A percentile compares a stretch with the other conserved stretches of the same genome.
Conservation (phyloP, 2,329 filamentous ascomycete genomes). For the Ophiosphaerella herpotricha region DNA sequence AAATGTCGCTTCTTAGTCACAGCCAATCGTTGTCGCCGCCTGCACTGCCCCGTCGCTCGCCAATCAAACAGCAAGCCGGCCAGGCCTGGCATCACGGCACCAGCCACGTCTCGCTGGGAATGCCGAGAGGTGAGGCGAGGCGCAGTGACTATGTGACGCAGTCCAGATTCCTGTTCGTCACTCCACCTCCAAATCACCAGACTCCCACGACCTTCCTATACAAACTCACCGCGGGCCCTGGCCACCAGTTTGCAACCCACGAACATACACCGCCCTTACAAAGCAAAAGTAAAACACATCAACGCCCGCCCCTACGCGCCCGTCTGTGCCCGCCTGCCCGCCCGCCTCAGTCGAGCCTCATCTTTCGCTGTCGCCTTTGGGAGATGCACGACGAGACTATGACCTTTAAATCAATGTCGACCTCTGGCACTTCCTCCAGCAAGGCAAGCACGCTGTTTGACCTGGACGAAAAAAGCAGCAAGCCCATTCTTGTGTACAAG, state of each 20-base stretch:
- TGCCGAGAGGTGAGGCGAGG: constrained; percentile 9
- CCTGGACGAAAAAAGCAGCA: constrained; percentile 50
- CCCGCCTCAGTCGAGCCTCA: constrained; percentile 32
- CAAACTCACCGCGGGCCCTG: constrained; percentile 28
- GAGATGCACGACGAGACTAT: constrained; percentile 30
- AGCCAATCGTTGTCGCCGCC: constrained; percentile 9
- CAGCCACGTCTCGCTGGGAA: constrained; percentile 11
- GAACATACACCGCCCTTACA: constrained; percentile 20
- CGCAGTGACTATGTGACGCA: constrained; percentile 29
- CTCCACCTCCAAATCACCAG: constrained; percentile 37
- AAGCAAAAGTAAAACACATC: constrained; percentile 5
- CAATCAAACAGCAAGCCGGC: constrained; percentile 14
- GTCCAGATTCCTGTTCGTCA: constrained; percentile 20
- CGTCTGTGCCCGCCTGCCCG: constrained; percentile 10
- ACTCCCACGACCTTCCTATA: constrained; percentile 34
- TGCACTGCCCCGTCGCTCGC: constrained; percentile 11
- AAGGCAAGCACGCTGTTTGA: constrained; percentile 50
- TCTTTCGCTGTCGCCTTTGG: constrained; percentile 18
- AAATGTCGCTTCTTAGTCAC: not conserved
- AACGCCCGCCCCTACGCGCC: not conserved
- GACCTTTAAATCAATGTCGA: constrained; percentile 53
- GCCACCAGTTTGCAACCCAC: constrained; percentile 20
- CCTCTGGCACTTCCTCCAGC: constrained; percentile 41
- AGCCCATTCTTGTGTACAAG: constrained; percentile 53
- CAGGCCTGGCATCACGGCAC: constrained; percentile 10